Evolutionary conservation across 148 eudicot genomes (phyloP).

Genomic region (Dysphania ambrosioides): DNA sequence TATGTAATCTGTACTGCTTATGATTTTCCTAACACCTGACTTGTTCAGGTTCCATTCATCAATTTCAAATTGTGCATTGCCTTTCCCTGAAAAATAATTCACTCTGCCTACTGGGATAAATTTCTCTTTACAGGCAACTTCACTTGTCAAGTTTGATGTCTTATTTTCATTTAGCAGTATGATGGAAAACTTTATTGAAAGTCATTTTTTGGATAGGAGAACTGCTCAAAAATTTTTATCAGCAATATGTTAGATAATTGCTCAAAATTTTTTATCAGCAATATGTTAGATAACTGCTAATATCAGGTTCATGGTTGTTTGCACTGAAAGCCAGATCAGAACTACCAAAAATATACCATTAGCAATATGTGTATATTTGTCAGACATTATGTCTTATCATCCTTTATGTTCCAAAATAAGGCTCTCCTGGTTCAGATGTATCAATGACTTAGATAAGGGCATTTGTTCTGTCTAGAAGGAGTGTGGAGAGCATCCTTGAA

Average conservation of each 20-base stretch:
- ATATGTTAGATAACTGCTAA: too few relatives aligned
- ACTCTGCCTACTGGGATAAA: neutral
- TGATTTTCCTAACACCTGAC: neutral
- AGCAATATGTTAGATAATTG: too few relatives aligned
- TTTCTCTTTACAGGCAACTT: neutral
- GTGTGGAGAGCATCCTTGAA: neutral
- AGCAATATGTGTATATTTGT: too few relatives aligned
- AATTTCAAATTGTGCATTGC: neutral
- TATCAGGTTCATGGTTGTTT: neutral
- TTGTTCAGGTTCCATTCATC: neutral
- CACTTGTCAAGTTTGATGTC: neutral
- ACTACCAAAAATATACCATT: too few relatives aligned
- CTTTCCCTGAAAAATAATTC: neutral
- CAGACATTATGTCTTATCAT: neutral
- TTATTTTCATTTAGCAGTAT: neutral
- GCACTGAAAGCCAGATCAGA: neutral
- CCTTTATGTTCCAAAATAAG: neutral
- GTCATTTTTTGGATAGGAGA: neutral
- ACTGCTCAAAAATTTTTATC: too few relatives aligned
- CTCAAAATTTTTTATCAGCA: too few relatives aligned
- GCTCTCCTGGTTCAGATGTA: neutral
- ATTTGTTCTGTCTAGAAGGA: neutral
- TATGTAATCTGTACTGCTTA: neutral
- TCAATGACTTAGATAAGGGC: neutral
- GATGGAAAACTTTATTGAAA: neutral